Base-by-base conservation (phyloP, 2,329 filamentous ascomycete genomes). In the Zymoseptoria tritici region DNA sequence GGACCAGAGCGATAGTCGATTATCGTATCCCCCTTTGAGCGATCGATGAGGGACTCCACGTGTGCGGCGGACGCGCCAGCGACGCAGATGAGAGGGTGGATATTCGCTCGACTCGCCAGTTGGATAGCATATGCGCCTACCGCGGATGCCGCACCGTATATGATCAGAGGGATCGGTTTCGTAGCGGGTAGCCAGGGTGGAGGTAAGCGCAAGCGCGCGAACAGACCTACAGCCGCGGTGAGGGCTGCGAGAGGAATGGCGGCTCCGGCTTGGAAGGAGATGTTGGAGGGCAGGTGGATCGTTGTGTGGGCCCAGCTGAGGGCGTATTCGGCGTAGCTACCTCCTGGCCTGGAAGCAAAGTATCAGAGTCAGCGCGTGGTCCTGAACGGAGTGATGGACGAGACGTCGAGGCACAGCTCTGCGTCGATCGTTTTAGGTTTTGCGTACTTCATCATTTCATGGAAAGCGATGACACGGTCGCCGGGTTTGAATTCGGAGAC, bases 251-350 rank as follows among this genome's bases (percentile, higher is more conserved):
- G 72, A 0, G 78, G 78, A 1, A 80, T 61, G 0, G 78, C 77
- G 2, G 77, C 75, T 2, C 77, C 78, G 55, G 79, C 75, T 70
- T 85, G 81, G 56, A 82, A 84, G 20, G 74, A 77, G 2, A 76
- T 76, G 19, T 75, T 70, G 31, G 74, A 62, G 0, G 83, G 80
- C 19, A 85, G 73, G 64, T 80, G 80, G 67, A 85, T 85, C 0
- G 83, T 85, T 0, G 83, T 83, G 65, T 81, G 76, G 36, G 78
- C 76, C 72, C 76, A 80, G 0, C 80, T 79, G 9, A 86, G 72
- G 2, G 83, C 81, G 64, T 86, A 87, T 67, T 87, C 84, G 3
- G 84, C 85, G 61, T 80, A 88, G 7, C 76, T 79, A 2, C 85
- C 85, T 42, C 77, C 68, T 0, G 78, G 75, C 22, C 22, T 24